phyloP scores from a whole-genome alignment of 2,329 filamentous ascomycete genomes.

The Cryphonectria radicalis region DNA sequence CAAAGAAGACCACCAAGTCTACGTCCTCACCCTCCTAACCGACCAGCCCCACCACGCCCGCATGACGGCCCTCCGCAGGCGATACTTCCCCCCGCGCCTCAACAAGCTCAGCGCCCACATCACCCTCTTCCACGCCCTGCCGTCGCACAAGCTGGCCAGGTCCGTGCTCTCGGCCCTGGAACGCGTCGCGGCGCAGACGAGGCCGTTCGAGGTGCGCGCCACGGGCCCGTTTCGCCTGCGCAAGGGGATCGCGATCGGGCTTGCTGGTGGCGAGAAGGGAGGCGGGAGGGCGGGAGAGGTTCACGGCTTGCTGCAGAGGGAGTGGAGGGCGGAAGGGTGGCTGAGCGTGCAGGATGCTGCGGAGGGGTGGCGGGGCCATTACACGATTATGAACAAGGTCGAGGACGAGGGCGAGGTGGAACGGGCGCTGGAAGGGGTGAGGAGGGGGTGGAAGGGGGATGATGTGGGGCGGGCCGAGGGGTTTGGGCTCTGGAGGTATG shows the following conservation, averaged over 20 bases:
- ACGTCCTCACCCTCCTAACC: conserved; percentile 22
- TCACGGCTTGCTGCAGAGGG: neutral
- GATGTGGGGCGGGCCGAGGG: conserved; percentile 20
- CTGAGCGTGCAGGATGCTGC: conserved; percentile 23
- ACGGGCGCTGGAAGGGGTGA: conserved; percentile 12
- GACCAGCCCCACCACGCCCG: conserved; percentile 16
- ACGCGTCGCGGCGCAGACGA: neutral
- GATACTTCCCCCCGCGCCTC: conserved; percentile 19
- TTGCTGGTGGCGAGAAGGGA: neutral
- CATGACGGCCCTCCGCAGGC: conserved; percentile 17
- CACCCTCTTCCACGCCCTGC: conserved; percentile 26
- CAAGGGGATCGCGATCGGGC: conserved; percentile 17
- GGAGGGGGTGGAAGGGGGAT: neutral
- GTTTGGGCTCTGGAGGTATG: conserved; percentile 21
- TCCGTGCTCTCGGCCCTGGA: conserved; percentile 8
- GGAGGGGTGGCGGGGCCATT: conserved; percentile 17
- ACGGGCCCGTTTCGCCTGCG: neutral
- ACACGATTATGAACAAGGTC: conserved; percentile 26
- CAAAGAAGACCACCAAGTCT: neutral
- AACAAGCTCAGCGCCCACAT: conserved; percentile 24
- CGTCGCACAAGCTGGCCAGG: conserved; percentile 5
- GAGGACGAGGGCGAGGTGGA: conserved; percentile 14
- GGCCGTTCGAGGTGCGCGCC: neutral
- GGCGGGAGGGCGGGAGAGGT: neutral
- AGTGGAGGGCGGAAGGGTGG: neutral